A percentile compares a stretch with the other conserved stretches of the same genome.
Conservation (phyloP, 495 filamentous ascomycete genomes). For the Cenococcum geophilum region DNA sequence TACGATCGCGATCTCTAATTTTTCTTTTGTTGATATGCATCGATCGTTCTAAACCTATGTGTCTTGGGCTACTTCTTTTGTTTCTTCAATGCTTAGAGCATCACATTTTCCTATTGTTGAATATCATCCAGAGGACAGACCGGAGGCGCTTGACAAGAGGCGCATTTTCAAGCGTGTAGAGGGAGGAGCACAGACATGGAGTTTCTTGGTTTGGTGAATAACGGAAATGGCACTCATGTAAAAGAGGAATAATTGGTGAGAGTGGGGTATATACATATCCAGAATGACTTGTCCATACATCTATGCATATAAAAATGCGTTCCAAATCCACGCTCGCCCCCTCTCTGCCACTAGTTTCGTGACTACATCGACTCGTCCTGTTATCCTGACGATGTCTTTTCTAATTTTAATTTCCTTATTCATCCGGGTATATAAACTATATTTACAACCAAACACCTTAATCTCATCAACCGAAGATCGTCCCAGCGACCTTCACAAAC, state of each 20-base stretch:
- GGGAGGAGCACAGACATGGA: neutral
- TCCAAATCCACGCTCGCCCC: neutral
- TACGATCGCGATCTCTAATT: no score
- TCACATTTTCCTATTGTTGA: no score
- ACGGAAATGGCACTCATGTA: no score
- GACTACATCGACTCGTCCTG: neutral
- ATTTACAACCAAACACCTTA: neutral
- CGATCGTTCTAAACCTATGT: no score
- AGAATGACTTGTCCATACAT: neutral
- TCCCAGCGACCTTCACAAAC: no score
- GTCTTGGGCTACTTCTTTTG: no score
- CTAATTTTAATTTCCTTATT: neutral
- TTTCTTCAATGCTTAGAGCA: no score
- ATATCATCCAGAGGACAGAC: no score
- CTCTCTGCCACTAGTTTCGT: neutral
- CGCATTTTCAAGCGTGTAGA: no score
- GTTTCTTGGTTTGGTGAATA: slow-evolving; percentile 1
- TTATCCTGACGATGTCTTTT: neutral
- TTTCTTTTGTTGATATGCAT: no score
- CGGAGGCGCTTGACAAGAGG: no score
- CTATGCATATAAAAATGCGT: neutral
- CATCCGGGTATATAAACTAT: neutral
- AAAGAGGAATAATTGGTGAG: neutral
- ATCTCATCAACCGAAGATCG: no score
- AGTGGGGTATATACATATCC: neutral